Conservation (phyloP, 1,284 basidiomycete species). For the Cystobasidium pallidum region DNA sequence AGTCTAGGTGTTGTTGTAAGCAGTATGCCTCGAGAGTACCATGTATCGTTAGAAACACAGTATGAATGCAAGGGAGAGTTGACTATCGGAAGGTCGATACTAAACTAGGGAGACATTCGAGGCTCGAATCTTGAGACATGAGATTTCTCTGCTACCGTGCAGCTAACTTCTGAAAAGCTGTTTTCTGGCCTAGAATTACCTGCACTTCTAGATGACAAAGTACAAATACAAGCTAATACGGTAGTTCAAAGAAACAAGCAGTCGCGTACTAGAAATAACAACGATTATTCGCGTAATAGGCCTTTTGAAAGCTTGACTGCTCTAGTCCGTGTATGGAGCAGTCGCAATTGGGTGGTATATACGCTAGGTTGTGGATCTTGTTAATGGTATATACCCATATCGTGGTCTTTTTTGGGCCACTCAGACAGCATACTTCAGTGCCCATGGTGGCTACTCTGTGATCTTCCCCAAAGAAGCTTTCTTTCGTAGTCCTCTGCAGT, state of each 20-base stretch:
- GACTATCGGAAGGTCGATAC: background rate
- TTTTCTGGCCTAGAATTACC: too few relatives aligned
- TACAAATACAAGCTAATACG: background rate
- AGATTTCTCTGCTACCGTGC: too few relatives aligned
- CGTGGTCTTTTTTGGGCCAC: too few relatives aligned
- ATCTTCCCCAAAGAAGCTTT: slow-evolving; percentile 10
- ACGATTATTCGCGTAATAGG: too few relatives aligned
- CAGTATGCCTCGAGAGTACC: background rate
- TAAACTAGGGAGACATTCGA: too few relatives aligned
- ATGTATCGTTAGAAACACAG: slow-evolving; percentile 14
- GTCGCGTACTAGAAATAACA: background rate
- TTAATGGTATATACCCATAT: too few relatives aligned
- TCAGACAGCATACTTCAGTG: slow-evolving; percentile 1
- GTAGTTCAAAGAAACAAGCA: background rate
- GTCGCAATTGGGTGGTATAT: background rate
- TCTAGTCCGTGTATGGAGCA: background rate
- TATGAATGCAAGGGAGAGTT: background rate
- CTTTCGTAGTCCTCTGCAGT: slow-evolving; percentile 23
- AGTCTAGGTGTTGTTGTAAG: background rate
- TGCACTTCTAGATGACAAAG: too few relatives aligned
- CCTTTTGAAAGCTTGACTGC: too few relatives aligned
- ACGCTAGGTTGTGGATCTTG: too few relatives aligned
- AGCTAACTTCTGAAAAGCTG: too few relatives aligned
- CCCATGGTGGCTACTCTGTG: slow-evolving; percentile 21
- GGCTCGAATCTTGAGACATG: too few relatives aligned